Base-by-base conservation (phyloP, 352 stramenopile genomes). In the Elongisporangium senticosum region DNA sequence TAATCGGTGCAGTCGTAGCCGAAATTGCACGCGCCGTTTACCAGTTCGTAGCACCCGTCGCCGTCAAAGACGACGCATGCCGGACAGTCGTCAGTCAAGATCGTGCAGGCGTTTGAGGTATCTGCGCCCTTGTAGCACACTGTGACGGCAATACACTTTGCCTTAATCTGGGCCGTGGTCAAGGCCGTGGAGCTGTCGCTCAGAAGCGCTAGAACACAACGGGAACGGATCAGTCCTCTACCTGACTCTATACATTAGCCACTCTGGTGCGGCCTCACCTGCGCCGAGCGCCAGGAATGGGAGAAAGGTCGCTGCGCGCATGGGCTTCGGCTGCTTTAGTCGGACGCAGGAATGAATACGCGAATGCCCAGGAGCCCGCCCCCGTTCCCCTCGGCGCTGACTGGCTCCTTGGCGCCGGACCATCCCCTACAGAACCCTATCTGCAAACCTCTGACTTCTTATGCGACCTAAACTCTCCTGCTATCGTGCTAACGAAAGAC, bases 21-120 rank as follows among this genome's bases (percentile, higher is more conserved):
- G 15, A 79, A 83, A 4, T 37, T 1, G 15, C 74, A 83, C 5
- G 21, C 56, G 50, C 51, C 57, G 23, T 56, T 53, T 2, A 56
- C 2, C 22, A 43, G 1, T 21, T 69, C 53, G 40, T 62, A 84
- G 63, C 72, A 84, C 10, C 47, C 55, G 21, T 48, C 61, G 62
- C 70, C 62, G 1, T 65, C 43, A 19, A 81, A 72, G 4, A 53
- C 61, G 21, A 79, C 43, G 51, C 75, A 84, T 4, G 65, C 40
- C 14, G 75, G 75, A 22, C 75, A 84, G 11, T 50, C 56, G 7
- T 53, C 23, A 15, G 59, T 56, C n/a, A 26, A 10, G 43, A 77
- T 63, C 8, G 49, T 60, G 60, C 70, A 84, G 21, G 69, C 3
- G 7, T 53, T 37, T 5, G 39, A 33, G 10, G 23, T 19, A 0